Conservation (phyloP, 352 stramenopile genomes). For the Globisporangium echinulatum region DNA sequence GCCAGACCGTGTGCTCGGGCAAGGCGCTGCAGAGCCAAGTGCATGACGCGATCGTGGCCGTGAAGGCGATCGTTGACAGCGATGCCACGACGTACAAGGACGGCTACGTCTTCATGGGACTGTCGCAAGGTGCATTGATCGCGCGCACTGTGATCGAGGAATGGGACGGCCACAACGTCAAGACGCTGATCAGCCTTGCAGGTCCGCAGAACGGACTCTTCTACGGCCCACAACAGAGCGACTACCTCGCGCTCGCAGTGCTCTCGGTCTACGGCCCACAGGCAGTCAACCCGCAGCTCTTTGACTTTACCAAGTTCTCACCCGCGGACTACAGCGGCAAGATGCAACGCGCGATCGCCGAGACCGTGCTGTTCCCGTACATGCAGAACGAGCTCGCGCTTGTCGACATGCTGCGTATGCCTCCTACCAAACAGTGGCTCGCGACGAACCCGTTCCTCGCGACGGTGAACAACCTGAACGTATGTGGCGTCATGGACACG, state of each 20-base stretch:
- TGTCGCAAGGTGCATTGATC: slow-evolving; percentile 22
- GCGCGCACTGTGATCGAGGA: slow-evolving; percentile 23
- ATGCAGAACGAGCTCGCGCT: slow-evolving; percentile 14
- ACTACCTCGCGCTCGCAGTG: slow-evolving; percentile 11
- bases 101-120: slow-evolving; percentile 28
- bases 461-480: slow-evolving; percentile 12
- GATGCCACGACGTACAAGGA: slow-evolving; percentile 8
- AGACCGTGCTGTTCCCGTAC: slow-evolving; percentile 5
- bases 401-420: slow-evolving; percentile 15
- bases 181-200: slow-evolving; percentile 19
- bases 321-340: slow-evolving; percentile 13
- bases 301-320: slow-evolving; percentile 20
- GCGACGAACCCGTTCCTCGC: slow-evolving; percentile 11
- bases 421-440: background rate
- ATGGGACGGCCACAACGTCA: slow-evolving; percentile 24
- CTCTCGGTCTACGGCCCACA: slow-evolving; percentile 15
- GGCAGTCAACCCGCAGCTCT: slow-evolving; percentile 6
- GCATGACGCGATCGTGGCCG: slow-evolving; percentile 16
- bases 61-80: slow-evolving; percentile 9
- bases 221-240: slow-evolving; percentile 20
- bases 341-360: slow-evolving; percentile 18
- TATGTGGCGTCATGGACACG: background rate
- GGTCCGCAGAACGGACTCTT: slow-evolving; percentile 26
- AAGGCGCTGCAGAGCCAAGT: slow-evolving; percentile 16
- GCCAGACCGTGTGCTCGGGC: slow-evolving; percentile 15